Evolutionary conservation across 2,329 filamentous ascomycete genomes (phyloP).

Genomic region (Cladophialophora chaetospira): DNA sequence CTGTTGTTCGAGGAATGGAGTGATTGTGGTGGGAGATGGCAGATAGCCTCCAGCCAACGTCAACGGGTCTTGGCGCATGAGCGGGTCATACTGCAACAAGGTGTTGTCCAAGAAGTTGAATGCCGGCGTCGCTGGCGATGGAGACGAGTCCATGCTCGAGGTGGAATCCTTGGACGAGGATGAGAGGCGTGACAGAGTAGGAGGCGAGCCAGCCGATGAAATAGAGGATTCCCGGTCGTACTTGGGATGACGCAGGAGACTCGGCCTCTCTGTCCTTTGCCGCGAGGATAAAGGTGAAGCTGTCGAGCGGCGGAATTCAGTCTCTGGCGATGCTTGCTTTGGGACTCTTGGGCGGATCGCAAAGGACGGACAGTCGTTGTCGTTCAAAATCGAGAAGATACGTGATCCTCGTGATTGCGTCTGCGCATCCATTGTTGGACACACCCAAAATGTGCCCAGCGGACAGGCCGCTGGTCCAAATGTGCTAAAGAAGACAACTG

Average conservation of each 20-base stretch:
- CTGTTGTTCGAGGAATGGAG: constrained; percentile 33
- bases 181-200: constrained; percentile 29
- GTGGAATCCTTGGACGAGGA: constrained; percentile 30
- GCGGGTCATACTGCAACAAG: constrained; percentile 30
- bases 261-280: constrained; percentile 26
- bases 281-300: constrained; percentile 24
- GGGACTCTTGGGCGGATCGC: constrained; percentile 41
- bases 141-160: constrained; percentile 35
- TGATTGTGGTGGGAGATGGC: constrained; percentile 33
- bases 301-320: background rate
- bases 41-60: constrained; percentile 22
- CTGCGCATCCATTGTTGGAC: constrained; percentile 36
- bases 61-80: constrained; percentile 30
- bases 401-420: constrained; percentile 33
- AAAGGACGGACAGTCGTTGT: constrained; percentile 51
- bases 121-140: constrained; percentile 32
- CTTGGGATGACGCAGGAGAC: constrained; percentile 26
- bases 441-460: constrained; percentile 29
- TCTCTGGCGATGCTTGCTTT: constrained; percentile 24
- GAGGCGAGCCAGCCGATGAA: constrained; percentile 31
- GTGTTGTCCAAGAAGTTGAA: constrained; percentile 31
- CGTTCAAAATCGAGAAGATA: constrained; percentile 48
- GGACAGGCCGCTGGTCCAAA: constrained; percentile 30
- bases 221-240: constrained; percentile 31
- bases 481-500: constrained; percentile 18